phyloP scores from a whole-genome alignment of 371 early-diverging fungal genomes.

The Mucor ambiguus region DNA sequence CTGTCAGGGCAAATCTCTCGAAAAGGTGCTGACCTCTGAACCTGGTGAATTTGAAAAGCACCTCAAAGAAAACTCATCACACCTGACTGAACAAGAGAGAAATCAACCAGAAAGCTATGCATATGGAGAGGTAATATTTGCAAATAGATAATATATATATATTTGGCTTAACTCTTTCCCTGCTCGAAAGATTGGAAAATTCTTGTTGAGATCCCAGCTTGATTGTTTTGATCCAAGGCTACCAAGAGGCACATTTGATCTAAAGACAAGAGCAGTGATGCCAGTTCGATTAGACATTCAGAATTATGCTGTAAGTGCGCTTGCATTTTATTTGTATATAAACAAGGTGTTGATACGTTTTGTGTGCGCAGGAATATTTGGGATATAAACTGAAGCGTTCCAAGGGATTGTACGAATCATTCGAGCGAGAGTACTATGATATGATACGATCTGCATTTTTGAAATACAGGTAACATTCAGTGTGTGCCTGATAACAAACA shows the following conservation, averaged over 20 bases:
- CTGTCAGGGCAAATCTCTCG: conserved; percentile 81
- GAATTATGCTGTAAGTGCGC: conserved; percentile 65
- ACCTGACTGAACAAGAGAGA: conserved; percentile 40
- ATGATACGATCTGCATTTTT: conserved; percentile 64
- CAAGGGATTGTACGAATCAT: conserved; percentile 76
- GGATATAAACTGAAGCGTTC: conserved; percentile 61
- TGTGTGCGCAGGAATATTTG: conserved; percentile 42
- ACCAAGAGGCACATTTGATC: conserved; percentile 84
- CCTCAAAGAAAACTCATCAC: conserved; percentile 56
- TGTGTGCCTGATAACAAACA: not conserved
- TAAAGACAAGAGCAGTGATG: conserved; percentile 90
- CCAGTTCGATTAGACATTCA: conserved; percentile 82
- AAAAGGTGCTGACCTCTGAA: conserved; percentile 75
- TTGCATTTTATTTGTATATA: not conserved
- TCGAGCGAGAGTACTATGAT: conserved; percentile 94
- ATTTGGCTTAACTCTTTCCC: not conserved
- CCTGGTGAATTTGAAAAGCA: conserved; percentile 68
- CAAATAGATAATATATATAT: not conserved
- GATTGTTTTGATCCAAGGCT: conserved; percentile 84
- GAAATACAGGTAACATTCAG: conserved; percentile 24
- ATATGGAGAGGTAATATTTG: conserved; percentile 43
- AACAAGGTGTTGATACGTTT: not conserved
- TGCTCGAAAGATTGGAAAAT: conserved; percentile 45
- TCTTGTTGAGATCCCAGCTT: conserved; percentile 89
- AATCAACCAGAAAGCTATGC: conserved; percentile 55